Base-by-base conservation (phyloP, 495 filamentous ascomycete genomes). In the Podospora pseudopauciseta region DNA sequence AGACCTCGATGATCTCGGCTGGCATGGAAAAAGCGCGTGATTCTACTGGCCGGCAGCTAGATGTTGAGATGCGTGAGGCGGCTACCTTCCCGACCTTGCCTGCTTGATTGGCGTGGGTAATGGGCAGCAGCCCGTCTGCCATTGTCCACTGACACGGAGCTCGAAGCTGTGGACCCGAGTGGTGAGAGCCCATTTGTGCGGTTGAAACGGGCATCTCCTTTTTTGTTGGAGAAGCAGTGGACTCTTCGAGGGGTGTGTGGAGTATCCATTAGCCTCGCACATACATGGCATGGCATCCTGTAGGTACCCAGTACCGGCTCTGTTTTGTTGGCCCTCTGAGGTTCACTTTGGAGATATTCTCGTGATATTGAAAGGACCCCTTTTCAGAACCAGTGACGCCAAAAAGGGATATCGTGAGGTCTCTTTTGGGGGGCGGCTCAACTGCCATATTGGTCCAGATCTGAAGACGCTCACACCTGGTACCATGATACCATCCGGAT, bases 171-270 rank as follows among this genome's bases (percentile, higher is more conserved):
- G 75, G 75, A 70, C 19, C 70, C 64, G 60, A 64, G 61, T 60
- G 68, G 61, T 54, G 44, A 60, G 53, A 27, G 66, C 68, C 67
- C 72, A 77, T 75, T 77, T 75, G 73, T 65, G 75, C 75, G 73
- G 75, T 65, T 77, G 65, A 69, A 77, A 74, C 67, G 70, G 70
- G 55, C 68, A 65, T 69, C 71, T 59, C 65, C 56, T 27, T 19
- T 63, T 39, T 69, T 67, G 68, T 69, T 67, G 68, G 68, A 69
- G 66, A 69, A 68, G 58, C 23, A 66, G 75, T 72, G 68, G 73
- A 67, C 59, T 77, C 65, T 16, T 28, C 2, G 54, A 59, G 70
- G 68, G 64, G 19, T 18, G 6, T 60, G 64, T 44, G 71, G 49
- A 65, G 65, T 69, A 66, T 66, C 57, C 4, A 61, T 26, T 30